Percentiles rank a stretch among this genome's conserved stretches.
Conservation (phyloP, 1,284 basidiomycete species). For the Malassezia nana region DNA sequence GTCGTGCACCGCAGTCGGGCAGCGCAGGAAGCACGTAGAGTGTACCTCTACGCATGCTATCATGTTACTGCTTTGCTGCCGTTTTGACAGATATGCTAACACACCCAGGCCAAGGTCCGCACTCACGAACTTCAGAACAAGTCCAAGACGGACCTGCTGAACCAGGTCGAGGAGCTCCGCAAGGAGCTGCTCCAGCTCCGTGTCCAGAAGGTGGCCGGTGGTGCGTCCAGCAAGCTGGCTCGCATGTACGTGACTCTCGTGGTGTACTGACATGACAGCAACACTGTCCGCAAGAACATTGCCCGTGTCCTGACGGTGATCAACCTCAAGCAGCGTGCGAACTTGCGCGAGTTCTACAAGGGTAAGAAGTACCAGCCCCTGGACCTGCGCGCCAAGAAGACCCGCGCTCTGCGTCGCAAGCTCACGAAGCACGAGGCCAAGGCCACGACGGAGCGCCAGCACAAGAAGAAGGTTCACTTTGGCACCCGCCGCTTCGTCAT, state of each 20-base stretch:
- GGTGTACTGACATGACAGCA: constrained; percentile 54
- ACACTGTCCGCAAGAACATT: constrained; percentile 95
- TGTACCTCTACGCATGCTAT: not conserved
- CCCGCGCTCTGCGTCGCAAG: constrained; percentile 91
- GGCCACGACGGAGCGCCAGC: constrained; percentile 43
- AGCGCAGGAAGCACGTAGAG: not conserved
- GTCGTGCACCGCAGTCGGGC: not conserved
- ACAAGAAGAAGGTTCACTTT: constrained; percentile 48
- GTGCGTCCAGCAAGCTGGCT: constrained; percentile 87
- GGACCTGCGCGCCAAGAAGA: constrained; percentile 96
- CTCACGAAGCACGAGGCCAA: constrained; percentile 59
- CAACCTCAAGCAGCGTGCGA: constrained; percentile 95
- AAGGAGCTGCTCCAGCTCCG: constrained; percentile 78
- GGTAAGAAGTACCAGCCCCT: constrained; percentile 92
- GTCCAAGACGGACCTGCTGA: constrained; percentile 95
- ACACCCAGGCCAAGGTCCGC: constrained; percentile 59
- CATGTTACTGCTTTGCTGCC: not conserved
- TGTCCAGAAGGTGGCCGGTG: constrained; percentile 96
- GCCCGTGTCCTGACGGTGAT: constrained; percentile 96
- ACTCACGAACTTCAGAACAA: constrained; percentile 97
- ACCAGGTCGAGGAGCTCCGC: constrained; percentile 91
- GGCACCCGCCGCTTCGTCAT: constrained; percentile 44
- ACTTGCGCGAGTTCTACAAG: constrained; percentile 96
- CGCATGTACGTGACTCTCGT: constrained; percentile 67
- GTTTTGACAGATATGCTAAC: not conserved